Evolutionary conservation across 495 filamentous ascomycete genomes (phyloP), one percentile per base, ranked within the genome.

Genomic region (Aeminium ludgeri): DNA sequence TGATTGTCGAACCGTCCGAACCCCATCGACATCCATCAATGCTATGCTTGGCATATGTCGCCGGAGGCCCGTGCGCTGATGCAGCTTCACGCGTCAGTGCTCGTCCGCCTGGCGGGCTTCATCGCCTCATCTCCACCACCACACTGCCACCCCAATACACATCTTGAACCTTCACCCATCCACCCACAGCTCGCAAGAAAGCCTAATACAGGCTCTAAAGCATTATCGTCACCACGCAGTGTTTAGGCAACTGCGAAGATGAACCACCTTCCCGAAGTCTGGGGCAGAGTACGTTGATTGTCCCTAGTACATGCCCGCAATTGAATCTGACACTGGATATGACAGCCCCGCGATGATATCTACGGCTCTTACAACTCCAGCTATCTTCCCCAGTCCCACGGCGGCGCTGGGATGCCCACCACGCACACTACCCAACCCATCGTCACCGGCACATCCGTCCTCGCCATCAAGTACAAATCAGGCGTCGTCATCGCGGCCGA

Each of bases 401-500:
- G 36, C 20, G 40, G 40, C 35, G 16, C 18, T 28, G 66, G 68
- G 15, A 72, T 68, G 20, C 81, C 85, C 18, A 91, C 78, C 57
- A 67, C 78, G 50, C 83, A 89, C 59, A 96, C 89, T 30, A 83
- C 89, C 56, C 76, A 73, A 1, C 89, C 89, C 48, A 72, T 91
- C 43, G 89, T 96, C 36, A 97, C 89, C 33, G 89, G 89, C 58
- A 95, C 89, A 16, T 95, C 87, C 18, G 91, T 97, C 15, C 60
- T 97, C 35, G 89, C 76, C 34, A 69, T 93, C 38, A 95, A 95
- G 66, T 97, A 82, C 66, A 87, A 84, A 53, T 83, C 86, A 52
- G 89, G 89, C 58, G 85, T 96, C 38, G 86, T 86, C 47, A 86
- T 97, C 57, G 89, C 86, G 38, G 84, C 91, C 46, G 89, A 97